Base-by-base conservation (phyloP, 2,329 filamentous ascomycete genomes). In the Diaporthe amygdali region DNA sequence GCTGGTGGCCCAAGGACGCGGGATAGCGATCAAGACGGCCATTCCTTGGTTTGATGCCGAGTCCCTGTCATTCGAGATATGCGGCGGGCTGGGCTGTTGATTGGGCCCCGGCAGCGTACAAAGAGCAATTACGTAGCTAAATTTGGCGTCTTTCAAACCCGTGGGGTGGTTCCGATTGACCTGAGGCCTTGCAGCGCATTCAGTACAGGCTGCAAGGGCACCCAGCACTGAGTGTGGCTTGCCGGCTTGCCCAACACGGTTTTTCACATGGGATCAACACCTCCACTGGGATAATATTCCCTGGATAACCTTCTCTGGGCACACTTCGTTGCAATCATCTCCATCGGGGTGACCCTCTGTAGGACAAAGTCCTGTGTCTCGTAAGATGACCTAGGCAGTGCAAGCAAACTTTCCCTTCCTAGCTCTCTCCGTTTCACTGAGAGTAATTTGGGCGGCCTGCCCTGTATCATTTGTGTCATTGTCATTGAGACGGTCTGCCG, bases 41-140 rank as follows among this genome's bases (percentile, higher is more conserved):
- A 54, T 54, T 34, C 30, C 54, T 56, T 41, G 54, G 54, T 56
- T 56, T 34, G 54, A 39, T n/a, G 22, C 51, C 51, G 51, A 54
- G 51, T 34, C 51, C 51, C 30, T 34, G 51, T 54, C 51, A 1
- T 10, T n/a, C 17, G 22, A 17, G 51, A 54, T 54, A 54, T 22
- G 30, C 30, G 3, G 17, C 22, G 15, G 7, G n/a, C 2, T 25
- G 15, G 34, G 32, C 30, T 56, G 54, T 30, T 56, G 41, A 47
- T 34, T 51, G 44, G n/a, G n/a, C 14, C 6, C 22, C 2, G 8
- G 14, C 14, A 17, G 20, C 27, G 63, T 66, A 66, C 47, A 66
- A 52, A 52, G 22, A 30, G 30, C 59, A 49, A 49, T 64, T 64
- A 64, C 59, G 44, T 64, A 64, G 59, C 41, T 64, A 49, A 64